phyloP scores from a whole-genome alignment of 176 grass and related monocot species.

The Elymus sibiricus region DNA sequence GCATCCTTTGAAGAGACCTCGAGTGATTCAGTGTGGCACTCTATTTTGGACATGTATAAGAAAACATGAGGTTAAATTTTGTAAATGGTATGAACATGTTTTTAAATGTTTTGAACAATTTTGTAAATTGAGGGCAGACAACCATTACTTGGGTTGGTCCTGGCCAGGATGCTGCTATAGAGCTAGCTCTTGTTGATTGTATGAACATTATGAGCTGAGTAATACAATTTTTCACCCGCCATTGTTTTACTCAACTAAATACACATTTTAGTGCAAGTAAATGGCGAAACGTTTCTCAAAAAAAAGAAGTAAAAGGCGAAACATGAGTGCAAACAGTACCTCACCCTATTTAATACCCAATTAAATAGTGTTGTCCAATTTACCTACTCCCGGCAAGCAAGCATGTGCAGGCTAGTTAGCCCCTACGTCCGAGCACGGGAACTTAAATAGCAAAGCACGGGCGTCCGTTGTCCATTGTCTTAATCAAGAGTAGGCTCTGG shows the following conservation, averaged over 20 bases:
- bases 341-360: not conserved
- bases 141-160: too few relatives aligned
- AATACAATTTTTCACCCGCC: too few relatives aligned
- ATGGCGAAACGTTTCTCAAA: not conserved
- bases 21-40: too few relatives aligned
- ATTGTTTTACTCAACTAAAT: not conserved
- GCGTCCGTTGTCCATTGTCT: not conserved
- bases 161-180: too few relatives aligned
- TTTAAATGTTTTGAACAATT: too few relatives aligned
- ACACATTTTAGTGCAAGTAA: not conserved
- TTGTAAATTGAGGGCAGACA: too few relatives aligned
- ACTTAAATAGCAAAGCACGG: not conserved
- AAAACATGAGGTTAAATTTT: too few relatives aligned
- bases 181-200: too few relatives aligned
- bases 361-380: not conserved
- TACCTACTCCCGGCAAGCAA: not conserved
- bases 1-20: too few relatives aligned
- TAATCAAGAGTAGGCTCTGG: not conserved
- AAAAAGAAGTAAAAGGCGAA: not conserved
- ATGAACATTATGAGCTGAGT: too few relatives aligned
- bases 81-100: too few relatives aligned
- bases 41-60: too few relatives aligned
- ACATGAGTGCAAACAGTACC: not conserved
- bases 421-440: not conserved
- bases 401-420: not conserved